phyloP scores from a whole-genome alignment of 2,329 filamentous ascomycete species.

The Daldinia sp. region DNA sequence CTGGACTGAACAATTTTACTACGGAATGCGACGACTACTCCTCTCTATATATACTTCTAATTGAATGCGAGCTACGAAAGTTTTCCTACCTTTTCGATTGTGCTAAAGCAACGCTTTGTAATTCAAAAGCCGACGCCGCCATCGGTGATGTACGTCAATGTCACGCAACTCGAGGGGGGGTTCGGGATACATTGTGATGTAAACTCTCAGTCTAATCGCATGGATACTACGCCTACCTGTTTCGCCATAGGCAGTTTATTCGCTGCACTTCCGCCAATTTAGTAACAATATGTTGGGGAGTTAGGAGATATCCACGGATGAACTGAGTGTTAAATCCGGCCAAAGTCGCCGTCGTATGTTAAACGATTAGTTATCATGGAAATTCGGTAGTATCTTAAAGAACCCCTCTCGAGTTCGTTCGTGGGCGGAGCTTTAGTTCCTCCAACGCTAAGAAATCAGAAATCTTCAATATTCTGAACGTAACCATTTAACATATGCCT shows the following conservation, averaged over 20 bases:
- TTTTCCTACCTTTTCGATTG: not conserved
- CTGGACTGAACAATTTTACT: not conserved
- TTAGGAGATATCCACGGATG: no score
- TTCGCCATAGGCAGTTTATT: not conserved
- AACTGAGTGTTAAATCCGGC: not conserved
- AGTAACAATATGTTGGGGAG: no score
- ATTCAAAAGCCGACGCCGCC: not conserved
- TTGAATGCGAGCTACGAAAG: not conserved
- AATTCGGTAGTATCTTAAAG: no score
- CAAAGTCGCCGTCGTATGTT: not conserved
- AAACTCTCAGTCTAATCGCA: not conserved
- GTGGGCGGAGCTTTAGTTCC: no score
- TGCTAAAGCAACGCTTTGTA: not conserved
- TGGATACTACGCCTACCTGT: not conserved
- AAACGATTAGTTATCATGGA: no score
- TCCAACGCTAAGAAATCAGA: not conserved
- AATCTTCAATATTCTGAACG: no score
- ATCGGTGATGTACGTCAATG: constrained; percentile 7
- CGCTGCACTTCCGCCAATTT: not conserved
- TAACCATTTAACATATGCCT: not conserved
- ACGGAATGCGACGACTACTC: not conserved
- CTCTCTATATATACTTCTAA: not conserved
- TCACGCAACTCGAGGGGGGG: not conserved
- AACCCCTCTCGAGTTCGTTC: no score
- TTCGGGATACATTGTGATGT: not conserved